Evolutionary conservation across 345 rosid genomes (phyloP).

Genomic region (Acer saccharum): DNA sequence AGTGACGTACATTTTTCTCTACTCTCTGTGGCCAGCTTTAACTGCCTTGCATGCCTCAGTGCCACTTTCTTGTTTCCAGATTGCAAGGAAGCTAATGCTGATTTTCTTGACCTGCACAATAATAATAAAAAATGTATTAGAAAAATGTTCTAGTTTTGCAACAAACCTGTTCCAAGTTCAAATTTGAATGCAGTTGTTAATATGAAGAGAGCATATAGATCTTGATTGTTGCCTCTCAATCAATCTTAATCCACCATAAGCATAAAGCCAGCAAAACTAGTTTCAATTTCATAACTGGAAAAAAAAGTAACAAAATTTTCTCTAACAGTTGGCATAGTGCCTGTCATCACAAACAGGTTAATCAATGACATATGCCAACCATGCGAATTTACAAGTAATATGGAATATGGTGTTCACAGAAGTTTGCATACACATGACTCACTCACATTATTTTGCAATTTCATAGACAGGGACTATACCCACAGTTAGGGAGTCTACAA

Average conservation of each 20-base stretch:
- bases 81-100: constrained; percentile 60
- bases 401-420: constrained; percentile 2
- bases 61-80: constrained; percentile 81
- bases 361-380: not conserved
- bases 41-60: constrained; percentile 67
- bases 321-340: not conserved
- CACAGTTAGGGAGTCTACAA: not conserved
- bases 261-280: not conserved
- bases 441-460: not conserved
- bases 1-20: constrained; percentile 75
- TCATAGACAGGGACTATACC: not conserved
- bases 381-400: not conserved
- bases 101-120: constrained; percentile 61
- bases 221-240: not conserved
- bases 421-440: not conserved
- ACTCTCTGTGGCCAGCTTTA: constrained; percentile 62
- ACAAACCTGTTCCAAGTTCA: constrained; percentile 3
- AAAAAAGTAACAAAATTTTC: constrained; percentile 4
- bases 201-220: not conserved
- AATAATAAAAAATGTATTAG: not conserved
- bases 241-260: not conserved
- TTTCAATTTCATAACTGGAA: constrained; percentile 3
- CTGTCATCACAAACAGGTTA: constrained; percentile 11
- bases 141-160: constrained; percentile 6
- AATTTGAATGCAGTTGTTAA: constrained; percentile 1